Percentiles rank a stretch among this genome's conserved stretches.
Conservation (phyloP, 1,284 basidiomycete species). For the Trichosporon sp. region DNA sequence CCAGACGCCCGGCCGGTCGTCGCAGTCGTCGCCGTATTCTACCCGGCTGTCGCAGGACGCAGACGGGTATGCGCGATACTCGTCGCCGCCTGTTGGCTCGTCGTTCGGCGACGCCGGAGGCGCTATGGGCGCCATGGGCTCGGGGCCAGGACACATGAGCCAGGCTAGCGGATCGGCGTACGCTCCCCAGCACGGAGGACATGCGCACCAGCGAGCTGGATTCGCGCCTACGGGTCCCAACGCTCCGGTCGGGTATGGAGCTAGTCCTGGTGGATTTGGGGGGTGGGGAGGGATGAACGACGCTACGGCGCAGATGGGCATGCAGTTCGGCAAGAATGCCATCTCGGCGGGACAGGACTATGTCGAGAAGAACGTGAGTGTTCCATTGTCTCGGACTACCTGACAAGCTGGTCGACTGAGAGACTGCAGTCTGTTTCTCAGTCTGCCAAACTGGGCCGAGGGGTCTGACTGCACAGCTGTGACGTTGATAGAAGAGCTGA, state of each 20-base stretch:
- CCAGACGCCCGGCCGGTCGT: conserved; percentile 56
- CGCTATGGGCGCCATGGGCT: conserved; percentile 8
- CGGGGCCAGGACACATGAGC: conserved; percentile 3
- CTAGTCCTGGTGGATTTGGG: conserved; percentile 19
- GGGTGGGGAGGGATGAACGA: conserved; percentile 61
- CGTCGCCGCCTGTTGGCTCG: conserved; percentile 44
- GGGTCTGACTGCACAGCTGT: background rate
- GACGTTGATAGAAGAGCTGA: background rate
- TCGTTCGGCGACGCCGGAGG: conserved; percentile 1
- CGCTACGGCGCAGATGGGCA: conserved; percentile 89
- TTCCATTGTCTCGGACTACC: too few relatives aligned
- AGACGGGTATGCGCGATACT: conserved; percentile 45
- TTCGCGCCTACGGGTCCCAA: conserved; percentile 9
- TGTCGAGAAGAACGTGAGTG: conserved; percentile 84
- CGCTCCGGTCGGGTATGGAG: conserved; percentile 16
- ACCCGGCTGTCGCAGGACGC: conserved; percentile 49
- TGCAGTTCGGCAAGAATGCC: conserved; percentile 89
- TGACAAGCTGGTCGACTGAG: too few relatives aligned
- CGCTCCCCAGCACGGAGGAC: conserved; percentile 4
- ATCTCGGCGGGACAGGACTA: conserved; percentile 93
- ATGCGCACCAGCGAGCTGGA: background rate
- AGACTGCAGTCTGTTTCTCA: too few relatives aligned
- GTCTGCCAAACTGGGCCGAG: too few relatives aligned
- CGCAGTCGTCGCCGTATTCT: conserved; percentile 41
- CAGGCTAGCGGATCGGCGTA: conserved; percentile 4